phyloP scores from a whole-genome alignment of 352 stramenopile genomes.

The Pythium plurisporium region DNA sequence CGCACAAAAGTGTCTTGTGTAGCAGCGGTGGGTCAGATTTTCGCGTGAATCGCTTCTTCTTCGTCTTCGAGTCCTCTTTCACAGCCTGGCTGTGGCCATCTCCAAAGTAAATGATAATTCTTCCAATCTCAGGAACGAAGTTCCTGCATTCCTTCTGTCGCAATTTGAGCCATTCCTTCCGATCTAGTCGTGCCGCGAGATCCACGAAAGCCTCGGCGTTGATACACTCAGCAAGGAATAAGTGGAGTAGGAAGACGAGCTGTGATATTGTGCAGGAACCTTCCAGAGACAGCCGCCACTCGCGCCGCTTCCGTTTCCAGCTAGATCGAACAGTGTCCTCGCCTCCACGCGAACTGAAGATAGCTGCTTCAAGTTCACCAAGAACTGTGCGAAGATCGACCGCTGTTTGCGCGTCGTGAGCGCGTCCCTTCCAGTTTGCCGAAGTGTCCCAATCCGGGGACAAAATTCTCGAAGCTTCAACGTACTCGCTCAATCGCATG shows the following conservation, averaged over 20 bases:
- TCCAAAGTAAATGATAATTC: conserved; percentile 72
- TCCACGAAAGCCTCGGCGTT: conserved; percentile 81
- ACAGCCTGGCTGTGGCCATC: conserved; percentile 78
- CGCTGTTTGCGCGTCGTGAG: conserved; percentile 25
- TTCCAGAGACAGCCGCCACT: conserved; percentile 64
- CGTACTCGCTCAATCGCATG: conserved; percentile 49
- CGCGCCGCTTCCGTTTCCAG: conserved; percentile 74
- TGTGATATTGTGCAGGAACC: conserved; percentile 67
- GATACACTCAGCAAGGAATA: conserved; percentile 73
- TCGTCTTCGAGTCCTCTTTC: conserved; percentile 73
- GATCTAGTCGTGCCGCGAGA: conserved; percentile 57
- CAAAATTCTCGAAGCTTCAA: conserved; percentile 50
- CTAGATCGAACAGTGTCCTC: conserved; percentile 57
- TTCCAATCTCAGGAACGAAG: conserved; percentile 70
- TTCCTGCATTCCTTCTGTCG: conserved; percentile 65
- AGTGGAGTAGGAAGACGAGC: conserved; percentile 63
- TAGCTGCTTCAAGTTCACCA: conserved; percentile 51
- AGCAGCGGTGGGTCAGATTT: conserved; percentile 56
- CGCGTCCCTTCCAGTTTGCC: conserved; percentile 36
- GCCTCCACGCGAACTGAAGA: conserved; percentile 34
- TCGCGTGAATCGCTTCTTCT: conserved; percentile 69
- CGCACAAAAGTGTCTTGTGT: conserved; percentile 54
- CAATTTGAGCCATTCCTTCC: conserved; percentile 77
- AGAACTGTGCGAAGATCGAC: conserved; percentile 44
- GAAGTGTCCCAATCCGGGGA: conserved; percentile 41